Conservation (phyloP, 345 rosid genomes). For the Brassica juncea region DNA sequence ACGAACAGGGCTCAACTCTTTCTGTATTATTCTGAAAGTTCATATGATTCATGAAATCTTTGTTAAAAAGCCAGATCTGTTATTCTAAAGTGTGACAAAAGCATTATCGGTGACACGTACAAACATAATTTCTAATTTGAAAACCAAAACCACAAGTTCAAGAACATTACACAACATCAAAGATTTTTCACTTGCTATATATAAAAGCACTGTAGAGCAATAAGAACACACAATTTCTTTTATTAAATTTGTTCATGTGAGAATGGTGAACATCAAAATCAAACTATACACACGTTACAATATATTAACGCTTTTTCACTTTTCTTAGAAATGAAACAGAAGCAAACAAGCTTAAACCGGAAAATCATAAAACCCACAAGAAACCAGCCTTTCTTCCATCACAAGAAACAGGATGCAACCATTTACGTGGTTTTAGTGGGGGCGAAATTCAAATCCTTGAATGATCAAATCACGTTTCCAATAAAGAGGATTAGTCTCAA, state of each 20-base stretch:
- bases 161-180: too few species aligned
- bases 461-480: conserved; percentile 58
- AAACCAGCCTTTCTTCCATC: too few species aligned
- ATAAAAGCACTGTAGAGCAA: background rate
- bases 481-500: conserved; percentile 42
- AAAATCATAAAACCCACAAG: too few species aligned
- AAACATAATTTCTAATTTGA: too few species aligned
- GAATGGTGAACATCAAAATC: background rate
- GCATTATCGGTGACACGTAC: too few species aligned
- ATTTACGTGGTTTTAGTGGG: conserved; percentile 23
- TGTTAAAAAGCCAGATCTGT: too few species aligned
- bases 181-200: too few species aligned
- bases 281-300: background rate
- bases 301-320: background rate
- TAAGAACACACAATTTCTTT: background rate
- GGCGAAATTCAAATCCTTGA: conserved; percentile 59
- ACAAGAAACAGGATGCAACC: background rate
- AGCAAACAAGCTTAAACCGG: background rate
- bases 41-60: too few species aligned
- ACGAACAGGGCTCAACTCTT: too few species aligned
- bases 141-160: too few species aligned
- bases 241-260: background rate
- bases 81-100: too few species aligned
- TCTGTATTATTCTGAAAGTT: too few species aligned
- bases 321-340: background rate